Evolutionary conservation across 805 yeast genomes (phyloP).

Genomic region (Yarrowia divulgata): DNA sequence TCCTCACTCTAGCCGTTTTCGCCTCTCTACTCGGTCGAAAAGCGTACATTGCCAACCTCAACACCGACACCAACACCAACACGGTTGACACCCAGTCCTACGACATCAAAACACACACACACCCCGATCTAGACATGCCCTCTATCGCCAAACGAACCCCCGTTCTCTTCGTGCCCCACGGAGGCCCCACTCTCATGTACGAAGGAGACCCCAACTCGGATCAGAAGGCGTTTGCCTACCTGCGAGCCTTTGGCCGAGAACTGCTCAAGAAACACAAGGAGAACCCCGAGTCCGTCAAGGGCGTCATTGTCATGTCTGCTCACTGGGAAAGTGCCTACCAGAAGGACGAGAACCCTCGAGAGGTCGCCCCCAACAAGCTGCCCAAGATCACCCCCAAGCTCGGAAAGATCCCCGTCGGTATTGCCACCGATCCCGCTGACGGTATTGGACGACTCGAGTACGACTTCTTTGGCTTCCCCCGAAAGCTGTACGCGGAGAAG

Average conservation of each 20-base stretch:
- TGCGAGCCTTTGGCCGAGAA: constrained; percentile 59
- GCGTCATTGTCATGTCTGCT: constrained; percentile 71
- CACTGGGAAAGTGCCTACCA: constrained; percentile 67
- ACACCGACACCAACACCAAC: neutral
- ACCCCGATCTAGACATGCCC: constrained; percentile 20
- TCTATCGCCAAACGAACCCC: constrained; percentile 54
- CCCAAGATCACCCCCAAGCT: constrained; percentile 24
- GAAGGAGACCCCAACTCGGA: constrained; percentile 59
- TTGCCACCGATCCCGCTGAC: constrained; percentile 56
- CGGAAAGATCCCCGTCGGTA: constrained; percentile 40
- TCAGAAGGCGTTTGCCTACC: constrained; percentile 63
- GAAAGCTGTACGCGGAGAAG: constrained; percentile 64
- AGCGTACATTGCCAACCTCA: neutral
- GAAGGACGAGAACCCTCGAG: constrained; percentile 39
- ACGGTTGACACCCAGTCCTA: neutral
- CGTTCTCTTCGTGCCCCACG: constrained; percentile 74
- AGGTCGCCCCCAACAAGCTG: constrained; percentile 30
- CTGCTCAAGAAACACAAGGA: constrained; percentile 52
- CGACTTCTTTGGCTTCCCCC: constrained; percentile 79
- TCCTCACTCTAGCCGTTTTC: constrained; percentile 13
- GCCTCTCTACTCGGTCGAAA: constrained; percentile 12
- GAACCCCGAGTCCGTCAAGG: constrained; percentile 60
- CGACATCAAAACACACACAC: constrained; percentile 4
- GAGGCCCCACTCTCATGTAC: constrained; percentile 82
- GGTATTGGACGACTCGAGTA: constrained; percentile 57